Evolutionary conservation across 257 asterid species (phyloP), one percentile per base, ranked within the genome.

Genomic region (Rehmannia glutinosa): DNA sequence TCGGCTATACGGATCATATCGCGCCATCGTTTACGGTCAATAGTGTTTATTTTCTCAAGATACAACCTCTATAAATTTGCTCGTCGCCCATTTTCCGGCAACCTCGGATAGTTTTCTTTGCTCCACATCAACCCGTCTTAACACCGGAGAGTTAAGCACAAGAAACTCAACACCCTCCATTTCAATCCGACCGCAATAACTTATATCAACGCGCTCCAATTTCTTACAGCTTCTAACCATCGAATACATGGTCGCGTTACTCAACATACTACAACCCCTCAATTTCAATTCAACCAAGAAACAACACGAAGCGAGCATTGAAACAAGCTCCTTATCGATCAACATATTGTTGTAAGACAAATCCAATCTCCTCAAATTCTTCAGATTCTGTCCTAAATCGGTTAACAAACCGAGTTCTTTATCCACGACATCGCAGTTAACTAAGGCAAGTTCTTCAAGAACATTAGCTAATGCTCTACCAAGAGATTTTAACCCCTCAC

Each of bases 311-410:
- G 72, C 87, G 5, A 92, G 81, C 97, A 92, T 87, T 6, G 84
- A 78, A 2, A 66, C 73, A 2, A 92, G 65, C 73, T 85, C 97
- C 75, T 84, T 89, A 73, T 92, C 96, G 0, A 60, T 28, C 81
- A 92, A 75, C 84, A 66, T 76, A 46, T 84, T 87, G 66, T 89
- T 87, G 51, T 82, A 78, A 43, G 98, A 92, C 84, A 92, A 78
- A 50, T 89, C 96, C 68, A 92, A 25, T 56, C 70, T 85, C 86
- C 80, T 80, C 60, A 92, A 32, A 17, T 69, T 73, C 84, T 64
- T 87, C 80, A 85, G 78, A 54, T 63, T 70, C 80, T 89, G 98
- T 27, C 96, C 96, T 52, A 92, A 69, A 0, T 78, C 59, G 1
- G 92, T 53, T 61, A 92, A 58, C 60, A 92, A 63, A 8, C 98